Percentiles rank a stretch among this genome's conserved stretches.
Conservation (phyloP, 768 basidiomycete species). For the Russula foetens region DNA sequence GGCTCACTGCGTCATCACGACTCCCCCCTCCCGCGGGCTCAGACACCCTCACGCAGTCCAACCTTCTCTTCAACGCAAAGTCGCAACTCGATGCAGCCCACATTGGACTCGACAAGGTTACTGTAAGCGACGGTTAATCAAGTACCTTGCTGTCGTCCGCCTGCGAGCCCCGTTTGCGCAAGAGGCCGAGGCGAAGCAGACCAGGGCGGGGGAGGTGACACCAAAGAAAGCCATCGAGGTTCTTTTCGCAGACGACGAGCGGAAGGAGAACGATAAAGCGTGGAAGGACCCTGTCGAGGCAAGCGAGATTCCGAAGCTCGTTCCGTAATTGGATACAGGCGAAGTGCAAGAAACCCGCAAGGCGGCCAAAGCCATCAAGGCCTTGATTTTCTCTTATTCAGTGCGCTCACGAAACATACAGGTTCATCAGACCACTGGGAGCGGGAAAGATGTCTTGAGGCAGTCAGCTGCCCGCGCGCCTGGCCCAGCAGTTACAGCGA, state of each 20-base stretch:
- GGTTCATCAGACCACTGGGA: conserved; percentile 87
- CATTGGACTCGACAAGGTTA: conserved; percentile 88
- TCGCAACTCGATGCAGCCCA: conserved; percentile 83
- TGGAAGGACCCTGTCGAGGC: conserved; percentile 5
- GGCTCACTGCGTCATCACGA: conserved; percentile 85
- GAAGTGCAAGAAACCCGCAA: conserved; percentile 12
- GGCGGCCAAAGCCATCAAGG: conserved; percentile 44
- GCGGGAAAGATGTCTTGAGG: conserved; percentile 90
- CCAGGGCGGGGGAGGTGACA: conserved; percentile 16
- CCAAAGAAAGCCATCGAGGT: conserved; percentile 17
- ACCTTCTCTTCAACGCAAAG: conserved; percentile 64
- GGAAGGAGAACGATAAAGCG: background rate
- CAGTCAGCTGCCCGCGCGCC: conserved; percentile 81
- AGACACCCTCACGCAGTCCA: conserved; percentile 39
- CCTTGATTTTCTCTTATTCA: conserved; percentile 46
- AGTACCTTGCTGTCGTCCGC: conserved; percentile 84
- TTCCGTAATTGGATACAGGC: background rate
- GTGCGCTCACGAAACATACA: conserved; percentile 21
- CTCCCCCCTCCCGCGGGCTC: conserved; percentile 36
- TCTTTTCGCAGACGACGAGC: conserved; percentile 10
- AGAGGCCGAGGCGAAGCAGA: conserved; percentile 6
- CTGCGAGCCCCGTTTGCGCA: conserved; percentile 26
- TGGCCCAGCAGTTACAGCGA: conserved; percentile 78
- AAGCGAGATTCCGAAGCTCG: background rate
- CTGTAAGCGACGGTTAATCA: conserved; percentile 87